Evolutionary conservation across 1,139 yeast genomes (phyloP).

Genomic region (Cylindricascospora bacillispora): DNA sequence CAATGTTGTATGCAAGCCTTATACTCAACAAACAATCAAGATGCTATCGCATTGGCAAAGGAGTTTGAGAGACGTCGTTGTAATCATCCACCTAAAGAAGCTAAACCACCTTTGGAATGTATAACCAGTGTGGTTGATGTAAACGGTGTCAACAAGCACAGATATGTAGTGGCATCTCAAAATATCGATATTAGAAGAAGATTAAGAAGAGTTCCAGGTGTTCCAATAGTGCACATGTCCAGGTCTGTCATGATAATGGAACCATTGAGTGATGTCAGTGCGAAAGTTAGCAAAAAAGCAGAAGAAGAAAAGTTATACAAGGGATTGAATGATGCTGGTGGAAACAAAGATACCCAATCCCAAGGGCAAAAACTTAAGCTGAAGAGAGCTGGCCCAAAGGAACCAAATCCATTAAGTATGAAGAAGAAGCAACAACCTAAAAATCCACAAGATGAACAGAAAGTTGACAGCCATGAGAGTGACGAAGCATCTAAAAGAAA

Average conservation of each 20-base stretch:
- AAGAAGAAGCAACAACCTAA: conserved; percentile 36
- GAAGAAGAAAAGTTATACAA: conserved; percentile 59
- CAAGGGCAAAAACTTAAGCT: conserved; percentile 17
- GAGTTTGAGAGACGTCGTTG: conserved; percentile 69
- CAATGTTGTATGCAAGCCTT: conserved; percentile 90
- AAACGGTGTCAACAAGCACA: conserved; percentile 70
- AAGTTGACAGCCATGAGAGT: too few relatives aligned
- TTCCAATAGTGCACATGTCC: conserved; percentile 77
- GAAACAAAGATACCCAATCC: conserved; percentile 13
- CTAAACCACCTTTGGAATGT: conserved; percentile 65
- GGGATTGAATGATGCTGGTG: conserved; percentile 49
- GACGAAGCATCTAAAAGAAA: conserved; percentile 6
- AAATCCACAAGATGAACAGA: neutral
- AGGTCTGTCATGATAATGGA: conserved; percentile 95
- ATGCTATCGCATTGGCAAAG: conserved; percentile 70
- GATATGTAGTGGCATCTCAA: conserved; percentile 83
- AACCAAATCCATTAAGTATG: conserved; percentile 73
- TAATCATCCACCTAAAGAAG: conserved; percentile 46
- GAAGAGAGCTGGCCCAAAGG: conserved; percentile 60
- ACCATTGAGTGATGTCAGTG: conserved; percentile 68
- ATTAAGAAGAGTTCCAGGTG: conserved; percentile 71
- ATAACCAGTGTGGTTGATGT: conserved; percentile 58
- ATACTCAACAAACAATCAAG: conserved; percentile 56
- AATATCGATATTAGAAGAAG: conserved; percentile 52
- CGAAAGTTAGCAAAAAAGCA: conserved; percentile 36